Base-by-base conservation (phyloP, 2,329 filamentous ascomycete species). In the Alternaria panax region DNA sequence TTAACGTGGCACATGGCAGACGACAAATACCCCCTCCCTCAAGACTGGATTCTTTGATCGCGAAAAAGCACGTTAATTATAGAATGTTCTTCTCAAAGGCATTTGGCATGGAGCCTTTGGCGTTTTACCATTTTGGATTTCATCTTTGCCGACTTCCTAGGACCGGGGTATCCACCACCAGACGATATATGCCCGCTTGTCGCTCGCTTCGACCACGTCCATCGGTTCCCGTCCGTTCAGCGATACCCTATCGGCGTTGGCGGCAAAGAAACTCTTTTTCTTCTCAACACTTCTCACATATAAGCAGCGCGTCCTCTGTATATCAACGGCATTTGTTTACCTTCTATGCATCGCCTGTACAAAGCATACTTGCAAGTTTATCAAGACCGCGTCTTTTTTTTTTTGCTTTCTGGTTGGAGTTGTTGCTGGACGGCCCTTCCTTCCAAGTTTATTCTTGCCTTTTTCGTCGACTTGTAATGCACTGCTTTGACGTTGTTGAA, bases 51-150 rank as follows among this genome's bases (percentile, higher is more conserved):
- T 63, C 34, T 48, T 28, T 22, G 25, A 61, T 58, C 51, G 65
- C 60, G 70, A 71, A 71, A 72, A 70, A 72, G 57, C 55, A 59
- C 69, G 46, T 73, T 73, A 71, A 73, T 72, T 57, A 68, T 75
- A 72, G 71, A 75, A 61, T 41, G 67, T 57, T 60, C 57, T 62
- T 48, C 30, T 51, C 50, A 41, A 51, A 66, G 67, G 64, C 65
- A 70, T 70, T 65, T 71, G 64, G 64, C 69, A 71, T 63, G 54
- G 66, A 62, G 67, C 60, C 61, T 34, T 51, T 64, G 66, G 67
- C 59, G 55, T 65, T 58, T 59, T 51, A 14, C 16, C n/a, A n/a
- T n/a, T 36, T n/a, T 7, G 32, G 16, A n/a, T 30, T 54, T 60
- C 57, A 59, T 45, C 38, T 57, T 52, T 30, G 55, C 34, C 32